phyloP scores from a whole-genome alignment of 225 moss, liverwort and hornwort genomes.

The Neckera pumila region DNA sequence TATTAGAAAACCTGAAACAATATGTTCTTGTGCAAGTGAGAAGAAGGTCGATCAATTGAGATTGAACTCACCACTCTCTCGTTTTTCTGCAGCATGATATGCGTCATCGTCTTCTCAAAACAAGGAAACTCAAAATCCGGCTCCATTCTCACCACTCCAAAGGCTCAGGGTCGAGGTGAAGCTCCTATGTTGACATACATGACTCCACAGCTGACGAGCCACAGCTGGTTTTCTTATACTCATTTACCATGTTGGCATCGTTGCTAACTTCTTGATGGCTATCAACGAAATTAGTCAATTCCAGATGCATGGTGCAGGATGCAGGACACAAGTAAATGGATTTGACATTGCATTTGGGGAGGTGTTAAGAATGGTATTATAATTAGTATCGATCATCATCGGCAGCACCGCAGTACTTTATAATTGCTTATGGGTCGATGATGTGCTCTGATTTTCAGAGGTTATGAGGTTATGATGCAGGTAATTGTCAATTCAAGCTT shows the following conservation, averaged over 20 bases:
- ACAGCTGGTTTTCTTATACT: background rate
- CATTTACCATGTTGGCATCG: background rate
- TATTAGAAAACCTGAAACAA: background rate
- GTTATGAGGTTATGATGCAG: no score
- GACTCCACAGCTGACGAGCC: background rate
- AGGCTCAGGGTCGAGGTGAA: background rate
- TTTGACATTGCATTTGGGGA: no score
- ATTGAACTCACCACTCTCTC: background rate
- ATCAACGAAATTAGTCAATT: background rate
- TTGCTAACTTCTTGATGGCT: background rate
- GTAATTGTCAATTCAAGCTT: no score
- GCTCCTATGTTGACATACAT: background rate
- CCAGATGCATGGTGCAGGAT: background rate
- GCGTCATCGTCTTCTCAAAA: conserved; percentile 13
- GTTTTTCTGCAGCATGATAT: background rate
- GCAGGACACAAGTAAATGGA: no score
- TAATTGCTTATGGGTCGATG: no score
- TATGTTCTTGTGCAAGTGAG: background rate
- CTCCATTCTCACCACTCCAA: background rate
- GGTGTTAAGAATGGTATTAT: no score
- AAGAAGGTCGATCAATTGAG: background rate
- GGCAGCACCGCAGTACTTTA: no score
- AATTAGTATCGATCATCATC: no score
- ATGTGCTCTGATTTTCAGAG: no score
- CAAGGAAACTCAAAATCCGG: background rate